Conservation (phyloP, 192 early-diverging fungal genomes). For the Coemansia sp. region DNA sequence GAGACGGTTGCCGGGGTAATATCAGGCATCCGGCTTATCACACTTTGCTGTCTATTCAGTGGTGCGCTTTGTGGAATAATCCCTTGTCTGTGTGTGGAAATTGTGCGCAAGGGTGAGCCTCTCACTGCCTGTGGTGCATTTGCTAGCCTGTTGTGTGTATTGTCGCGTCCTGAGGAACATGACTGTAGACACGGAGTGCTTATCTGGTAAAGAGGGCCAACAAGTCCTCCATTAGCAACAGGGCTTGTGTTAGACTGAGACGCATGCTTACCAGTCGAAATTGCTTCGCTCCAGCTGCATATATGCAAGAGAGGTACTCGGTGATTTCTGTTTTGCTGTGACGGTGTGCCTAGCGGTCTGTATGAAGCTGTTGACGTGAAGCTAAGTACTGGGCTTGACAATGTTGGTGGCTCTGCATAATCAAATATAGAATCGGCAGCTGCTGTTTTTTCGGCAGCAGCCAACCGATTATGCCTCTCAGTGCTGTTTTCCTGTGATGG, state of each 20-base stretch:
- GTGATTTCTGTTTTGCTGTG: background rate
- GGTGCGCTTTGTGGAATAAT: slow-evolving; percentile 12
- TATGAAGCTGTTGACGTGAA: slow-evolving; percentile 7
- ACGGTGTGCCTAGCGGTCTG: background rate
- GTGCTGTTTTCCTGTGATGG: slow-evolving; percentile 3
- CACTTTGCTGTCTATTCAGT: slow-evolving; percentile 3
- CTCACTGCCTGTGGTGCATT: background rate
- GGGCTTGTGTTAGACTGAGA: background rate
- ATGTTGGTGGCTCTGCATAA: slow-evolving; percentile 14
- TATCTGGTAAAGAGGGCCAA: background rate
- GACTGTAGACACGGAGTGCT: background rate
- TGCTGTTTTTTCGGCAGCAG: background rate
- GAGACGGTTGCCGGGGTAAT: background rate
- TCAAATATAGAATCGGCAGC: background rate
- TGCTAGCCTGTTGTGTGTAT: background rate
- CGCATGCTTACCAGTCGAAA: background rate
- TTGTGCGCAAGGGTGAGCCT: slow-evolving; percentile 15
- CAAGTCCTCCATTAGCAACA: background rate
- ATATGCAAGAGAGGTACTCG: slow-evolving; percentile 11
- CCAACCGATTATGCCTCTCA: background rate
- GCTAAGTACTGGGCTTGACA: slow-evolving; percentile 35
- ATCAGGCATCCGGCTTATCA: slow-evolving; percentile 25
- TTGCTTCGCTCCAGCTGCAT: background rate
- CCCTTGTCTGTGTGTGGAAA: slow-evolving; percentile 18
- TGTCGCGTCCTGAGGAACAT: background rate